phyloP scores from a whole-genome alignment of 306 rosid genomes.

The Inga oerstediana region DNA sequence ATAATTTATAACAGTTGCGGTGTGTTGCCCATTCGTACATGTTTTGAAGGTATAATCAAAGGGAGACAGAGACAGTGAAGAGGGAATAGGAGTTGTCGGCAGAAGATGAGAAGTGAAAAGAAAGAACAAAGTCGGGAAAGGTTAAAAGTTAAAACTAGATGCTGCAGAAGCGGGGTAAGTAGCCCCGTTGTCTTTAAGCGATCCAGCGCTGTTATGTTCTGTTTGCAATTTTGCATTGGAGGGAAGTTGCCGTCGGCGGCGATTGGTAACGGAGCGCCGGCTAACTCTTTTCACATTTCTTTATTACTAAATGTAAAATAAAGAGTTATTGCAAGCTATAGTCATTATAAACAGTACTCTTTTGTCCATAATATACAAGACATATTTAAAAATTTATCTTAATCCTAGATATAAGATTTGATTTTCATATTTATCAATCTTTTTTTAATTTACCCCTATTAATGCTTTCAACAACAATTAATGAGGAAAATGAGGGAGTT shows the following conservation, averaged over 20 bases:
- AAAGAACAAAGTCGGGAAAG: background rate
- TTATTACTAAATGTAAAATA: too few relatives aligned
- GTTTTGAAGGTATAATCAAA: background rate
- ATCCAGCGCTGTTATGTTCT: constrained; percentile 1
- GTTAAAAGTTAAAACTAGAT: background rate
- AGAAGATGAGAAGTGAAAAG: constrained; percentile 21
- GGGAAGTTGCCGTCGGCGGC: constrained; percentile 38
- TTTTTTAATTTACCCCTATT: too few relatives aligned
- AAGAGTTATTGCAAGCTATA: background rate
- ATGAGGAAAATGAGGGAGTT: too few relatives aligned
- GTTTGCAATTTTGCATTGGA: constrained; percentile 20
- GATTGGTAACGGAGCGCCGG: constrained; percentile 7
- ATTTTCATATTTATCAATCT: too few relatives aligned
- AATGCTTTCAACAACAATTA: too few relatives aligned
- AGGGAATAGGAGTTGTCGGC: constrained; percentile 36
- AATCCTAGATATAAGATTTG: too few relatives aligned
- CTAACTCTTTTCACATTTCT: background rate
- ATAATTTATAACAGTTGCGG: background rate
- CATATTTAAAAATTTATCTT: too few relatives aligned
- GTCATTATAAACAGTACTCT: too few relatives aligned
- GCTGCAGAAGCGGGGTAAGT: background rate
- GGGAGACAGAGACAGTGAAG: background rate
- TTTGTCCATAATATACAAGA: too few relatives aligned
- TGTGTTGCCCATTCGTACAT: background rate
- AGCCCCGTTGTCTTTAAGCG: constrained; percentile 40